Evolutionary conservation across 345 rosid species (phyloP), one percentile per base, ranked within the genome.

Genomic region (Camelina hispida): DNA sequence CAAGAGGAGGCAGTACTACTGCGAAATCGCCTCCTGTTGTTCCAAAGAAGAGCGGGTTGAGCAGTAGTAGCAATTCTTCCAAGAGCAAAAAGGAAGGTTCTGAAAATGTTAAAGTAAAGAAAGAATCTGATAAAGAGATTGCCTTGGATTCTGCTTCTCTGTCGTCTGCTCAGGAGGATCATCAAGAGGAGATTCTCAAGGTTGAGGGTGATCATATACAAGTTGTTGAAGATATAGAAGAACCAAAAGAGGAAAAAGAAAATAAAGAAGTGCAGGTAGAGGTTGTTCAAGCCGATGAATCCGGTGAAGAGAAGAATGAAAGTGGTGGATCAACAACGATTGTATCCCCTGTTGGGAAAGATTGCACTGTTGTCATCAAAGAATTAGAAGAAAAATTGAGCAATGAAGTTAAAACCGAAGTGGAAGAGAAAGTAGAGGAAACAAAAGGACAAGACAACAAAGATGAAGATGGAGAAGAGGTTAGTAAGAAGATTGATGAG

Each of bases 141-240:
- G 4, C 32, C 15, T 22, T 25, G 17, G 81, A 74, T 46, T 7
- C 78, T 67, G 34, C 72, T 52, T 42, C 71, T 66, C 4, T 40
- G 8, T 53, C 58, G 4, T 32, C 60, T 71, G 62, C 72, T 61
- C 59, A 56, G 10, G 76, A 69, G 17, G 87, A 70, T 17, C 56
- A 65, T 65, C 58, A 34, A 34, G 82, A 74, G 35, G 83, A 81
- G 83, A 46, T 54, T n/a, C 54, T 75, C 46, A 72, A 82, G 56
- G 71, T 20, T 61, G 85, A 69, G 32, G 72, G 58, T 7, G 77
- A 71, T 50, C 54, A 50, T 56, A 70, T 13, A 15, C 42, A 65
- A 35, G 55, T 73, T 51, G 18, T 18, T 57, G 55, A 53, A 51
- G 73, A 35, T 35, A 53, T 25, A 37, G 78, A 76, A 52, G 63